phyloP scores from a whole-genome alignment of 2,329 filamentous ascomycete species.

The Ceratocystiopsis sp. region DNA sequence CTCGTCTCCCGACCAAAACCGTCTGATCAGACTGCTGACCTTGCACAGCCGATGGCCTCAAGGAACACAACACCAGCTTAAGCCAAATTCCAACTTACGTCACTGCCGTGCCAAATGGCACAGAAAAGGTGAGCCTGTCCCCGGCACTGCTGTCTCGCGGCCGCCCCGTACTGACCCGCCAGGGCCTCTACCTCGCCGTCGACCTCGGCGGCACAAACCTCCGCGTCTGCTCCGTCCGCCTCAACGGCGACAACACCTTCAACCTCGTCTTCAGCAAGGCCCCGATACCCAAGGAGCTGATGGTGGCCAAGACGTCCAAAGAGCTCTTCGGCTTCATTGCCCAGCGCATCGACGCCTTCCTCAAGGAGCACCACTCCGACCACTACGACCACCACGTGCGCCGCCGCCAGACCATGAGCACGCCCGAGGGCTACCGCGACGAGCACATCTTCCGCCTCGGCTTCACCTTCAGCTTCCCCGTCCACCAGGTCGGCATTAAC shows the following conservation, averaged over 20 bases:
- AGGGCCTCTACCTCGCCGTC: conserved; percentile 91
- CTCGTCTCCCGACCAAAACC: not conserved
- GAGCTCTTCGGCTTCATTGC: conserved; percentile 89
- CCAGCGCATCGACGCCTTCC: conserved; percentile 77
- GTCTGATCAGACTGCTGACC: too few species aligned
- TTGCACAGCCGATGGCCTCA: conserved; percentile 58
- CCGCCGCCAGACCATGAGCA: conserved; percentile 43
- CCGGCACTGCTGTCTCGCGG: too few species aligned
- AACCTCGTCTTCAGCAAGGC: conserved; percentile 86
- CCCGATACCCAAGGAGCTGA: conserved; percentile 73
- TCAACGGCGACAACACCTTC: conserved; percentile 92
- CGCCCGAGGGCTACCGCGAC: conserved; percentile 42
- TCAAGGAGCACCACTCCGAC: conserved; percentile 73
- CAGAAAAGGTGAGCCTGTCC: conserved; percentile 64
- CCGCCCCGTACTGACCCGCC: not conserved
- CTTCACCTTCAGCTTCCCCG: conserved; percentile 98
- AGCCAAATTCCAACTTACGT: conserved; percentile 97
- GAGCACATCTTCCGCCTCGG: conserved; percentile 80
- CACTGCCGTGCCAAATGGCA: conserved; percentile 88
- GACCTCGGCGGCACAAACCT: conserved; percentile 98
- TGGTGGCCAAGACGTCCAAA: conserved; percentile 71
- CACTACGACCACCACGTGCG: conserved; percentile 59
- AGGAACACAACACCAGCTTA: conserved; percentile 61
- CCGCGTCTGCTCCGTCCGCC: conserved; percentile 83
- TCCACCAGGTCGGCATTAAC: conserved; percentile 88